A percentile compares a stretch with the other conserved stretches of the same genome.
These are phyloP conservation scores for Purshia tridentata DNA, from an alignment of 306 rosid genomes.

Conservation along the genomic window DNA sequence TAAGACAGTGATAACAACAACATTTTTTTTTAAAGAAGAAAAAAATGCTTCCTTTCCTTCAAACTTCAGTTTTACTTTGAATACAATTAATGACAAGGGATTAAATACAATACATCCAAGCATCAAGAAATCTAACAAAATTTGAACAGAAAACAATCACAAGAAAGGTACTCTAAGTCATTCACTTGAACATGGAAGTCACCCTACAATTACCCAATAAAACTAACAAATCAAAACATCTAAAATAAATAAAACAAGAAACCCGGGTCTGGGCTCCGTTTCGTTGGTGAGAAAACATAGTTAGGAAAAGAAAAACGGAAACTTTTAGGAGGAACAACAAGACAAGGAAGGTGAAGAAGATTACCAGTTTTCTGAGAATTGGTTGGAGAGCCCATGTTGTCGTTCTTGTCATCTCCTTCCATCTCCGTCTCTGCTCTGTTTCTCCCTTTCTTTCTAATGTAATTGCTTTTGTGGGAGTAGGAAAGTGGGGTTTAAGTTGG, in stretches of 20 bases:
- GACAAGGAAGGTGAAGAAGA: background rate
- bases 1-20: background rate
- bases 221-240: background rate
- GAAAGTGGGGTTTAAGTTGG: background rate
- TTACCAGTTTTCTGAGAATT: conserved; percentile 66
- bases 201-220: background rate
- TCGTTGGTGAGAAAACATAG: background rate
- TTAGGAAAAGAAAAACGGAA: background rate
- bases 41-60: background rate
- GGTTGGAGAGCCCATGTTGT: conserved; percentile 43
- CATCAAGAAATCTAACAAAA: background rate
- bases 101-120: background rate
- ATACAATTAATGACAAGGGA: background rate
- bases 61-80: background rate
- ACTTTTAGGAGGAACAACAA: background rate
- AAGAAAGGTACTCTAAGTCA: background rate
- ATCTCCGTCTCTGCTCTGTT: conserved; percentile 6
- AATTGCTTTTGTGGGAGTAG: background rate
- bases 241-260: background rate
- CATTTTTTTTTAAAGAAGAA: background rate
- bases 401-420: conserved; percentile 33
- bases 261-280: background rate
- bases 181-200: background rate
- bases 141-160: background rate
- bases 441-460: background rate